Evolutionary conservation across 805 yeast genomes (phyloP), one percentile per base, ranked within the genome.

Genomic region (Nakazawaea molendinolei): DNA sequence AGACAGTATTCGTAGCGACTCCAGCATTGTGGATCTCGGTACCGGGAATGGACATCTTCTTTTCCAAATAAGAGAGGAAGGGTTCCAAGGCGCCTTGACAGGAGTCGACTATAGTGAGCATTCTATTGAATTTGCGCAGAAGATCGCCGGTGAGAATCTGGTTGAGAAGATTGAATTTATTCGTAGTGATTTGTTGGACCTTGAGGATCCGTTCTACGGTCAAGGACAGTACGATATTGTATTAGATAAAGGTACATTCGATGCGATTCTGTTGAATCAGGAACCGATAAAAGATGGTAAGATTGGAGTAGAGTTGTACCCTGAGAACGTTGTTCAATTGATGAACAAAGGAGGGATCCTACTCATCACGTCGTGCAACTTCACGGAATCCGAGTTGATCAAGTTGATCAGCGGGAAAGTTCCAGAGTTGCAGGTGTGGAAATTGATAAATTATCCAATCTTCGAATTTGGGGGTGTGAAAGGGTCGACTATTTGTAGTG

Each of bases 41-140:
- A 89, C 98, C 0, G 99, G 98, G 1, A 92, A 92, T 57, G 98
- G 98, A 0, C 96, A 86, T 52, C 61, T 92, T 19, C 53, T 92
- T 20, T 84, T 90, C 47, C 72, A 79, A 38, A 53, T 92, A 22
- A 50, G 55, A 36, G 77, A 82, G 34, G 86, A 82, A 36, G 80
- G 81, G 0, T 71, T 74, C 44, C 66, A 69, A 33, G 79, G 78
- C 13, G 57, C 59, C 20, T 54, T 80, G 44, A 56, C 70, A 2
- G 99, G 99, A 1, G 67, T 92, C 5, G 99, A 92, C 58, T 92
- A 92, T 54, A 80, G 95, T 12, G 76, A 74, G 18, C 71, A 76
- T 17, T 84, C 96, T n/a, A 76, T 89, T 1, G 63, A 70, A 37
- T 84, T 92, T 58, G 90, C 97, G 1, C 53, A 50, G 9, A 62